Evolutionary conservation across 2,329 filamentous ascomycete genomes (phyloP).

Genomic region (Arthroderma sp.): DNA sequence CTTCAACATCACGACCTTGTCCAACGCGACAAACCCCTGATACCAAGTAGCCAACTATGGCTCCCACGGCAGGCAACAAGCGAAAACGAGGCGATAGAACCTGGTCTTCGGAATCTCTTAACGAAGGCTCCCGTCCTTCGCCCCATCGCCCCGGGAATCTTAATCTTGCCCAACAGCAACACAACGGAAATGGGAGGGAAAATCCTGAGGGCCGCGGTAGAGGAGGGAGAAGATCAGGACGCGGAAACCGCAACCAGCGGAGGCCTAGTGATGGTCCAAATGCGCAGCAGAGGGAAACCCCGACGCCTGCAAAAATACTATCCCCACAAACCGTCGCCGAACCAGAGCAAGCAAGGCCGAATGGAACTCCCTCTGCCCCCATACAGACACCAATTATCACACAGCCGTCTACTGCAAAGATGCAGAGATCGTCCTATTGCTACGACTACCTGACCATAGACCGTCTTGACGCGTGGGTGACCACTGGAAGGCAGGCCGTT

Average conservation of each 20-base stretch:
- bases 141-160: slow-evolving; percentile 35
- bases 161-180: slow-evolving; percentile 40
- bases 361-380: slow-evolving; percentile 18
- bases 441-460: slow-evolving; percentile 67
- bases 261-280: slow-evolving; percentile 25
- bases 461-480: slow-evolving; percentile 53
- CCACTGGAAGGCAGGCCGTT: slow-evolving; percentile 52
- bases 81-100: slow-evolving; percentile 39
- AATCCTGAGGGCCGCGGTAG: slow-evolving; percentile 26
- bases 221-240: slow-evolving; percentile 24
- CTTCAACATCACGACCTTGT: too few species aligned
- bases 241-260: slow-evolving; percentile 26
- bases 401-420: slow-evolving; percentile 3
- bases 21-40: too few species aligned
- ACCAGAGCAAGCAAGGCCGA: slow-evolving; percentile 18
- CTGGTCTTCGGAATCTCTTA: slow-evolving; percentile 29
- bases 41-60: slow-evolving; percentile 29
- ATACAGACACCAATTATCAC: slow-evolving; percentile 5
- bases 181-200: slow-evolving; percentile 24
- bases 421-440: slow-evolving; percentile 39
- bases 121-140: slow-evolving; percentile 30
- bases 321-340: slow-evolving; percentile 18
- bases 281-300: slow-evolving; percentile 18
- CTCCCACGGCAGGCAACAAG: slow-evolving; percentile 39
- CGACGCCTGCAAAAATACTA: slow-evolving; percentile 15